phyloP scores from a whole-genome alignment of 2,329 filamentous ascomycete species.

The Magnaporthiopsis incrustans region DNA sequence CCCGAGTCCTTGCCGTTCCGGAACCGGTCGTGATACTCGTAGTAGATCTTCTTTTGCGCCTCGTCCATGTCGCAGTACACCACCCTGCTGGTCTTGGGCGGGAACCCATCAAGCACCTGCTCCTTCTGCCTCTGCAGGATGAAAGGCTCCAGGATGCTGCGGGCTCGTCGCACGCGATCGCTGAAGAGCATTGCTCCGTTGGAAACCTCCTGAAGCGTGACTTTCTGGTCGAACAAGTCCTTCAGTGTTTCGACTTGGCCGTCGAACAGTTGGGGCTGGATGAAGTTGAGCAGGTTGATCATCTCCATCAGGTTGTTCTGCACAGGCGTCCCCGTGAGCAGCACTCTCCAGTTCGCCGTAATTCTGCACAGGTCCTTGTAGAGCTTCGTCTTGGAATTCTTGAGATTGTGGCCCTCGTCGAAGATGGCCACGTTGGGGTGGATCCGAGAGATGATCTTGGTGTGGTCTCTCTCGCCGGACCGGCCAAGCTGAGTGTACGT shows the following conservation, averaged over 20 bases:
- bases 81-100: conserved; percentile 68
- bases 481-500: conserved; percentile 53
- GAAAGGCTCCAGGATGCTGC: conserved; percentile 90
- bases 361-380: conserved; percentile 76
- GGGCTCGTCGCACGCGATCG: conserved; percentile 77
- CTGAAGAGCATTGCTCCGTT: conserved; percentile 79
- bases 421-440: conserved; percentile 59
- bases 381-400: conserved; percentile 75
- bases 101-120: conserved; percentile 79
- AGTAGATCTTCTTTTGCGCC: conserved; percentile 66
- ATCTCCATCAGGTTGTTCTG: conserved; percentile 94
- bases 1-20: conserved; percentile 49
- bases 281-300: conserved; percentile 84
- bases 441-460: conserved; percentile 40
- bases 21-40: conserved; percentile 55
- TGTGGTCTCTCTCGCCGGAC: conserved; percentile 29
- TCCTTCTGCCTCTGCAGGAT: conserved; percentile 90
- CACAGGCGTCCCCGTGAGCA: conserved; percentile 84
- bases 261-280: conserved; percentile 78
- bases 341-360: conserved; percentile 70
- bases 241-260: conserved; percentile 71
- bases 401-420: conserved; percentile 90
- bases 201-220: conserved; percentile 69
- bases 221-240: conserved; percentile 85
- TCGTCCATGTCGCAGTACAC: conserved; percentile 74